phyloP scores from a whole-genome alignment of 208 protist species.

The Crithidia sp. region DNA sequence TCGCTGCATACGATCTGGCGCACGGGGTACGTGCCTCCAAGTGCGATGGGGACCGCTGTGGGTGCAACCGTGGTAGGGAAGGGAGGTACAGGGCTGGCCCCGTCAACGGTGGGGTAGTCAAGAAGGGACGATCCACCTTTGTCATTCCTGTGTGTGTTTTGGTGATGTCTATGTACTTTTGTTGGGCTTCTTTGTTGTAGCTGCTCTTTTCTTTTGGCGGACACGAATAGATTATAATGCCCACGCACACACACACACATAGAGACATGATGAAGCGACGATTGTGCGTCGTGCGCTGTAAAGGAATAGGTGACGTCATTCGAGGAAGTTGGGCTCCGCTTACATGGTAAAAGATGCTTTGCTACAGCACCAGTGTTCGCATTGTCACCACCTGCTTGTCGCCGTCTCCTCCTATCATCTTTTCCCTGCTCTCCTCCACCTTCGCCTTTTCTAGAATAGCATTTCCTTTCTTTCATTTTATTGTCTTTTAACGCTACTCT shows the following conservation, averaged over 20 bases:
- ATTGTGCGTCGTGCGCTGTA: too few relatives aligned
- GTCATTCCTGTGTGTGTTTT: neutral
- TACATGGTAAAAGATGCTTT: too few relatives aligned
- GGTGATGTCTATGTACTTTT: conserved; percentile 1
- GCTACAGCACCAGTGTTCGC: too few relatives aligned
- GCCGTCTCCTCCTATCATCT: too few relatives aligned
- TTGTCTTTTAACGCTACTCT: too few relatives aligned
- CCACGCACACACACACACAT: conserved; percentile 3
- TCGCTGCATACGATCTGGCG: conserved; percentile 68
- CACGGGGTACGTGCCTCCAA: conserved; percentile 43
- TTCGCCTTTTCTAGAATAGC: too few relatives aligned
- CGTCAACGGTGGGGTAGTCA: too few relatives aligned
- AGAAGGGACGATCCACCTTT: neutral
- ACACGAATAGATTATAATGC: neutral
- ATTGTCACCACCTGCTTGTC: too few relatives aligned
- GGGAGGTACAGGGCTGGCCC: neutral
- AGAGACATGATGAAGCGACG: too few relatives aligned
- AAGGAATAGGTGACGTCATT: too few relatives aligned
- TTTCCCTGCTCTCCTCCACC: too few relatives aligned
- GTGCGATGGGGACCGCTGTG: neutral
- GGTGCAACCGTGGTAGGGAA: neutral
- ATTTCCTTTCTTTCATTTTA: neutral
- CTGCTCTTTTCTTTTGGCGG: neutral
- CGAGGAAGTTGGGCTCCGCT: too few relatives aligned
- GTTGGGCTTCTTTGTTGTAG: neutral